A percentile compares a stretch with the other conserved stretches of the same genome.
These are phyloP conservation scores for Canna indica DNA, from an alignment of 176 grass and related monocot species.

Conservation along the genomic window DNA sequence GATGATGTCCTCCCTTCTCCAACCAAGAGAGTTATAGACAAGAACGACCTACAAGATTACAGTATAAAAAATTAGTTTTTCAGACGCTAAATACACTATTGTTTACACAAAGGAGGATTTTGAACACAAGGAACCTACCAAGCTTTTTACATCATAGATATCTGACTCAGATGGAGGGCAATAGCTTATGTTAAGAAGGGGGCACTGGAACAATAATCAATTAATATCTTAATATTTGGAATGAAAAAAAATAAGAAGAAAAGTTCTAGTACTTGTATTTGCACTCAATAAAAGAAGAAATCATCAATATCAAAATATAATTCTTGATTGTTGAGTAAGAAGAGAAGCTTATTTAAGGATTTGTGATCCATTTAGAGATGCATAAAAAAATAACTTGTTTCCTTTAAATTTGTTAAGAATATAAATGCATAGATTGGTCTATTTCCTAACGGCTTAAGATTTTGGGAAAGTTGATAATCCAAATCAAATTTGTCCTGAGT, in stretches of 20 bases:
- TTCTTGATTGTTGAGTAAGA: not conserved
- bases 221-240: not conserved
- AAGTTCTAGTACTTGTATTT: not conserved
- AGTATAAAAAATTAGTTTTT: not conserved
- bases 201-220: slow-evolving; percentile 28
- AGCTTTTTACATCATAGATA: slow-evolving; percentile 24
- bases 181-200: slow-evolving; percentile 45
- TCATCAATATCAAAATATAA: not conserved
- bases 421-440: too few species aligned
- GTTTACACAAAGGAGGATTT: not conserved
- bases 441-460: too few species aligned
- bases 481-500: too few species aligned
- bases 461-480: too few species aligned
- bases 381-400: too few species aligned
- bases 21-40: slow-evolving; percentile 50
- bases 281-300: not conserved
- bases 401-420: too few species aligned
- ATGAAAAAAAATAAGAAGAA: not conserved
- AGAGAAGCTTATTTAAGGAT: not conserved
- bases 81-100: not conserved
- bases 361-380: not conserved
- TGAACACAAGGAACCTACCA: slow-evolving; percentile 22
- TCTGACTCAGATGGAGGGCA: slow-evolving; percentile 42
- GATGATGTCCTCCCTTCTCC: slow-evolving; percentile 45
- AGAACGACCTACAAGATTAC: slow-evolving; percentile 38